These are phyloP conservation scores for Articulospora tetracladia DNA, from an alignment of 495 filamentous ascomycete species.

Conservation along the genomic window DNA sequence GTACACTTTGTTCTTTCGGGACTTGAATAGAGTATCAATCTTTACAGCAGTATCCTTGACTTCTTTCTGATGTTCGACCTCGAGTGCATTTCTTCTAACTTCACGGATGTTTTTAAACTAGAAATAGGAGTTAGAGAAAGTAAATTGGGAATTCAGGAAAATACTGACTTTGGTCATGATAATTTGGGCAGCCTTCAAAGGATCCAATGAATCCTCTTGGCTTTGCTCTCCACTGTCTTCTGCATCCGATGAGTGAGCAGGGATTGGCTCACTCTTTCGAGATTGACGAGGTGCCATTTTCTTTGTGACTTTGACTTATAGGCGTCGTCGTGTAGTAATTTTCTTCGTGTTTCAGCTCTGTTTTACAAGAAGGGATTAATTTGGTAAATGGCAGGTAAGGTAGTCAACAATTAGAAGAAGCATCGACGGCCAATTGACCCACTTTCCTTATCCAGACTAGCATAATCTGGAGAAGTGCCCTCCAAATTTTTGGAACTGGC, in stretches of 20 bases:
- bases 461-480: conserved; percentile 6
- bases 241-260: conserved; percentile 1
- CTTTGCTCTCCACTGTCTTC: conserved; percentile 15
- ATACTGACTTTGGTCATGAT: conserved; percentile 14
- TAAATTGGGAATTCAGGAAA: not conserved
- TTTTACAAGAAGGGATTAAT: no score
- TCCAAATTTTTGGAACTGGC: conserved; percentile 13
- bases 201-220: conserved; percentile 11
- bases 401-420: not conserved
- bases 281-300: conserved; percentile 18
- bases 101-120: conserved; percentile 28
- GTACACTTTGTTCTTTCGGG: conserved; percentile 21
- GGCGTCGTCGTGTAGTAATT: no score
- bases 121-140: not conserved
- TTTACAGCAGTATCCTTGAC: conserved; percentile 19
- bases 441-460: conserved; percentile 7
- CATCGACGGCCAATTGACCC: not conserved
- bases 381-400: no score
- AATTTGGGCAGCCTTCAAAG: conserved; percentile 17
- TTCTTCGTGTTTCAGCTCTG: no score
- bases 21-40: conserved; percentile 15
- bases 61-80: conserved; percentile 20
- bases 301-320: not conserved
- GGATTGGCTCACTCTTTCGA: conserved; percentile 1
- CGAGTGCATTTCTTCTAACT: conserved; percentile 21